These are phyloP conservation scores for Yarrowia sp. DNA, from an alignment of 805 yeast genomes.

Conservation along the genomic window DNA sequence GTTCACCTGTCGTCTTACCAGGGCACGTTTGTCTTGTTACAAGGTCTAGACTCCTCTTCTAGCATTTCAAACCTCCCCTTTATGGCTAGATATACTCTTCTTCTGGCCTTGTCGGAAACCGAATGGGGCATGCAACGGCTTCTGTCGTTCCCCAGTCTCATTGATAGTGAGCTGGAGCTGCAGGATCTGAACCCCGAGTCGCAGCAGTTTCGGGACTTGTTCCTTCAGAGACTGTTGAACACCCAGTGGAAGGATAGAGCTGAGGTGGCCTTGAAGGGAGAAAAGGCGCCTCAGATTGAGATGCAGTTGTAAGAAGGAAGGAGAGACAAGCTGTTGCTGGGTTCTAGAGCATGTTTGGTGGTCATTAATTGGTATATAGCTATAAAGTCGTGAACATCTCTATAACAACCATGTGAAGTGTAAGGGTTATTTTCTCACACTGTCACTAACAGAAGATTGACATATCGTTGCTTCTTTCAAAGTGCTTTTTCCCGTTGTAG, in stretches of 20 bases:
- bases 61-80: conserved; percentile 8
- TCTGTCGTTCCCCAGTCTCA: conserved; percentile 19
- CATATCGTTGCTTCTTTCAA: no score
- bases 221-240: not conserved
- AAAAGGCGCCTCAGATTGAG: conserved; percentile 16
- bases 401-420: no score
- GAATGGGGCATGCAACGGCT: conserved; percentile 18
- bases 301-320: conserved; percentile 14
- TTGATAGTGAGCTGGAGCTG: conserved; percentile 18
- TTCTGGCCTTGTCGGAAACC: not conserved
- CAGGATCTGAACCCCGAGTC: conserved; percentile 32
- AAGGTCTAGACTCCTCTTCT: not conserved
- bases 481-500: no score
- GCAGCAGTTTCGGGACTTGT: not conserved
- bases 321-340: no score
- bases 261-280: conserved; percentile 16
- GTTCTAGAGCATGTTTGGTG: no score
- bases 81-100: conserved; percentile 30
- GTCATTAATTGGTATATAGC: no score
- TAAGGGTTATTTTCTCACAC: no score
- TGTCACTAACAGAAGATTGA: no score
- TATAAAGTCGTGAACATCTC: no score
- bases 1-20: conserved; percentile 6
- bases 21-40: conserved; percentile 1
- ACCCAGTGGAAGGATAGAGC: conserved; percentile 28